These are phyloP conservation scores for Citrus sp. DNA, from an alignment of 345 rosid genomes.

Conservation along the genomic window DNA sequence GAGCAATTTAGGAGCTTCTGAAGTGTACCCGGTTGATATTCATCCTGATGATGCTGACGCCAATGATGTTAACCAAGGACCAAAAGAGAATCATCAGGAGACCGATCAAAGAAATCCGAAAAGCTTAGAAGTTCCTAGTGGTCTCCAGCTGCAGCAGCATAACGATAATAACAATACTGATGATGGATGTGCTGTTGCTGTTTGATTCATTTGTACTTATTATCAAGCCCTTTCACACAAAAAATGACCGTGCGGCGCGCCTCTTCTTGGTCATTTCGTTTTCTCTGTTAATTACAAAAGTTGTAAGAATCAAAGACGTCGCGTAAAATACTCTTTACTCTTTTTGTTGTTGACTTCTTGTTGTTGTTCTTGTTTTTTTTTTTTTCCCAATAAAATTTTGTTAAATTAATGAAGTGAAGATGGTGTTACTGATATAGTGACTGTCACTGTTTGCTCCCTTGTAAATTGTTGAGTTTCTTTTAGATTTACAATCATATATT, in stretches of 20 bases:
- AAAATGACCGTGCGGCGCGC: background rate
- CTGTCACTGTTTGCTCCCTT: no score
- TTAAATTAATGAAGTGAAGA: no score
- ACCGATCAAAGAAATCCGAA: slow-evolving; percentile 3
- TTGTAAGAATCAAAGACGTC: background rate
- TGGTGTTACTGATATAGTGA: background rate
- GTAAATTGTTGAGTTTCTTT: background rate
- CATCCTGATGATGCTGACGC: background rate
- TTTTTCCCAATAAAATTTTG: background rate
- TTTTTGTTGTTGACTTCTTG: background rate
- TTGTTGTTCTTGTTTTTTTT: no score
- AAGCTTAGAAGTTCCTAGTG: slow-evolving; percentile 17
- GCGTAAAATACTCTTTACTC: background rate
- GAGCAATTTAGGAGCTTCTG: slow-evolving; percentile 22
- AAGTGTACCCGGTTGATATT: slow-evolving; percentile 26
- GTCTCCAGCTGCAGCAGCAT: background rate
- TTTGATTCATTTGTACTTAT: slow-evolving; percentile 19
- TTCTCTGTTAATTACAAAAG: background rate
- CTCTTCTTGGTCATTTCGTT: background rate
- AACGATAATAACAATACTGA: background rate
- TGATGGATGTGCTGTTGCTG: slow-evolving; percentile 24
- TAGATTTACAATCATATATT: no score
- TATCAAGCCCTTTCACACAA: background rate
- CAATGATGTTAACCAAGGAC: background rate
- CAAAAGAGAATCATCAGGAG: background rate